phyloP scores from a whole-genome alignment of 345 rosid genomes.

The Nephelium lappaceum region DNA sequence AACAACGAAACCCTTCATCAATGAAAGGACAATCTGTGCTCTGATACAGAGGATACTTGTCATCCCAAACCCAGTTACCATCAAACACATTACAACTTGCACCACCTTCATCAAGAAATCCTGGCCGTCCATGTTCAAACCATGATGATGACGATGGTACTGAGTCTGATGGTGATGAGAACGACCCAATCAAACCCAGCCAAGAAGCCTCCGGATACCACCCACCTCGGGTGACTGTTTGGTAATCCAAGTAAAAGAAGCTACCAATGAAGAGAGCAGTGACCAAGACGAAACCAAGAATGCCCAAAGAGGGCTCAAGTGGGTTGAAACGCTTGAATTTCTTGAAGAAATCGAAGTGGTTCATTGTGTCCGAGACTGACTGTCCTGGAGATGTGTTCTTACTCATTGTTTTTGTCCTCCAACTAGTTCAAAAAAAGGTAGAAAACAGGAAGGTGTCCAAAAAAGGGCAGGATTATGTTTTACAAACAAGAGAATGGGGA shows the following conservation, averaged over 20 bases:
- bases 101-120: conserved; percentile 57
- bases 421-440: background rate
- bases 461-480: background rate
- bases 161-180: conserved; percentile 17
- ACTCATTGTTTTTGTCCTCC: conserved; percentile 1
- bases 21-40: conserved; percentile 56
- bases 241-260: conserved; percentile 52
- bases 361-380: conserved; percentile 22
- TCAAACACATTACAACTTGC: conserved; percentile 59
- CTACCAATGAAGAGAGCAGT: conserved; percentile 43
- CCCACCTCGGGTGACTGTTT: conserved; percentile 27
- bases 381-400: conserved; percentile 2
- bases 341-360: conserved; percentile 39
- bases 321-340: conserved; percentile 50
- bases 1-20: conserved; percentile 65
- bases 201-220: conserved; percentile 34
- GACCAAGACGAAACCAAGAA: conserved; percentile 50
- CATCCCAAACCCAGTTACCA: conserved; percentile 82
- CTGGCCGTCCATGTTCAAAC: conserved; percentile 30
- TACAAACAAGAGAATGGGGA: background rate
- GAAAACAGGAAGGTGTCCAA: background rate
- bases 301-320: conserved; percentile 47
- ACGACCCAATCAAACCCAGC: conserved; percentile 28
- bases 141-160: background rate
- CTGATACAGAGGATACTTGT: conserved; percentile 58